Evolutionary conservation across 495 filamentous ascomycete genomes (phyloP), one percentile per base, ranked within the genome.

Genomic region (Penicillium chermesinum): DNA sequence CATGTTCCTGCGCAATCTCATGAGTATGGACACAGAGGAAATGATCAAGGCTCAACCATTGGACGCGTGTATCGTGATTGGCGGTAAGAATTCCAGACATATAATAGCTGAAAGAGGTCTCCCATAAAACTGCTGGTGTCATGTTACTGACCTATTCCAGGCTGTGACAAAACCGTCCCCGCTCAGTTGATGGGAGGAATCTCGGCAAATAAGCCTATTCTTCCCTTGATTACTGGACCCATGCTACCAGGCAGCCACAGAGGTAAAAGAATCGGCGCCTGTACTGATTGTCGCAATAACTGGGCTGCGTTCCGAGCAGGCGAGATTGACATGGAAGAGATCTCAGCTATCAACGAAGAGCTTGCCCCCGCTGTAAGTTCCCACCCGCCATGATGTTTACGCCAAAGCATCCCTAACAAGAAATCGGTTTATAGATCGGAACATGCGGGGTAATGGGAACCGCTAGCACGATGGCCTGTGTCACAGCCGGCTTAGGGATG

Each of bases 11-110:
- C 58, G 83, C 36, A 86, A 85, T 56, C 43, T 85, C 36, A 85
- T 86, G 82, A 81, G 79, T 52, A 83, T 86, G 80, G 82, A 86
- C 55, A 85, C 83, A 0, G 83, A 86, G 58, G 83, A 85, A 64
- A 85, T 86, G 83, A 77, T 86, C 16, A 55, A 60, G 19, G 81
- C 82, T 12, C 81, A 85, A 59, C 82, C 83, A 0, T 66, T 83
- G 7, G 82, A 85, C 61, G 78, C 77, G 0, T 79, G 78, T 36
- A 72, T 86, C 19, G 69, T 85, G 58, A 78, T 86, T 48, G 83
- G 83, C 32, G 83, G 81, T 82, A 45, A 35, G 66, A 62, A 35
- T 38, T 44, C 41, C 5, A 34, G 27, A 2, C 22, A 19, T 25
- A 21, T 27, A 25, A 4, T 41, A 1, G n/a, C n/a, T n/a, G n/a